Evolutionary conservation across 208 protist species (phyloP).

Genomic region (Leishmania guyanensis): DNA sequence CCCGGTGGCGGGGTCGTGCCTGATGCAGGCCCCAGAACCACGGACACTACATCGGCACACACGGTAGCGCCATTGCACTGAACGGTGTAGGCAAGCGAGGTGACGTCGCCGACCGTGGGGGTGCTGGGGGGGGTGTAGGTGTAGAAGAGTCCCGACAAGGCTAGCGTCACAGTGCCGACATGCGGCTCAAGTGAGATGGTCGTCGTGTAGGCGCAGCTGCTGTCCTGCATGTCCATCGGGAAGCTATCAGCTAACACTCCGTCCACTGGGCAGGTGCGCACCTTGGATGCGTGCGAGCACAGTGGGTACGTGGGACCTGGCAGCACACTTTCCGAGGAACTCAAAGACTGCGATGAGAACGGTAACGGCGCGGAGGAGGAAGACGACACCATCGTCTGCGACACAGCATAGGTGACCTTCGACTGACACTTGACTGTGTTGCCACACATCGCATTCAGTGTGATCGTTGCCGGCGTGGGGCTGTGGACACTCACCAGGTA

Average conservation of each 20-base stretch:
- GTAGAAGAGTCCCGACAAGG: slow-evolving; percentile 17
- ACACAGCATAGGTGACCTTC: neutral
- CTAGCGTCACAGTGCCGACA: slow-evolving; percentile 27
- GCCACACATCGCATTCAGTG: slow-evolving; percentile 44
- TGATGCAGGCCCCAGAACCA: slow-evolving; percentile 17
- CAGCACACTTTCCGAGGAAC: neutral
- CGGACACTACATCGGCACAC: slow-evolving; percentile 38
- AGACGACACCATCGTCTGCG: neutral
- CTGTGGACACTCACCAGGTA: slow-evolving; percentile 36
- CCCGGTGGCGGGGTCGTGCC: slow-evolving; percentile 11
- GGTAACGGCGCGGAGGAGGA: neutral
- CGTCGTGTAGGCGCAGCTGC: slow-evolving; percentile 34
- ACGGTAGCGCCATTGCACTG: slow-evolving; percentile 36
- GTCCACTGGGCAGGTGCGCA: slow-evolving; percentile 26
- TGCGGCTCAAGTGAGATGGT: slow-evolving; percentile 20
- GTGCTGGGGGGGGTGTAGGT: slow-evolving; percentile 24
- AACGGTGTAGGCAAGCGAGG: slow-evolving; percentile 34
- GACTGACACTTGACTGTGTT: slow-evolving; percentile 42
- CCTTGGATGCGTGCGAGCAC: slow-evolving; percentile 29
- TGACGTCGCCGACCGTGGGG: slow-evolving; percentile 18
- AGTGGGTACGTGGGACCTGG: slow-evolving; percentile 7
- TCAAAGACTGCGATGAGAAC: neutral
- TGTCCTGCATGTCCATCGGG: slow-evolving; percentile 35
- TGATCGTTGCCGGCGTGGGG: slow-evolving; percentile 30
- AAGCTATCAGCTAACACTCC: slow-evolving; percentile 22